A percentile compares a stretch with the other conserved stretches of the same genome.
Evolutionary conservation across 352 stramenopile species (phyloP).

Genomic region (Globisporangium nagaii): DNA sequence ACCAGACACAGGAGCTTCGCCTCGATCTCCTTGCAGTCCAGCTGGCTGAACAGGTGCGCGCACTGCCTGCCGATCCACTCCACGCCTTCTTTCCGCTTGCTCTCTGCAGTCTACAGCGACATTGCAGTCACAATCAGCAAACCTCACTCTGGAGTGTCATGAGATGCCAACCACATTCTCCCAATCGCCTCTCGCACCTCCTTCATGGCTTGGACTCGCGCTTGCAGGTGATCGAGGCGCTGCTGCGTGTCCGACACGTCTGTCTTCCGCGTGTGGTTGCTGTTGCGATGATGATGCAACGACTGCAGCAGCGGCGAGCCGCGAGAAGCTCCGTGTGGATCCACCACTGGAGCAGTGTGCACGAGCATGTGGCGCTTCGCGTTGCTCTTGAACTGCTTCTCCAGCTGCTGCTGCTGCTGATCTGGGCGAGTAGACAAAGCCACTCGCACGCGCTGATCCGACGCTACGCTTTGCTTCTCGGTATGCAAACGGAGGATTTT

Average conservation of each 20-base stretch:
- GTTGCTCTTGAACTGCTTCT: conserved; percentile 29
- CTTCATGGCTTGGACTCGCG: conserved; percentile 13
- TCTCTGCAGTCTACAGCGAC: conserved; percentile 23
- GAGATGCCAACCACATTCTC: not conserved
- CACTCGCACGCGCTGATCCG: not conserved
- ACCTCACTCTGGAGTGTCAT: no score
- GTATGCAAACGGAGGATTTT: conserved; percentile 18
- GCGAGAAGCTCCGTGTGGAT: not conserved
- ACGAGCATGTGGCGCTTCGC: conserved; percentile 28
- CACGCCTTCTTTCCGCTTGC: conserved; percentile 37
- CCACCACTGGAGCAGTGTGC: conserved; percentile 22
- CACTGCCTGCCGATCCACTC: conserved; percentile 53
- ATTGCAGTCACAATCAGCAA: not conserved
- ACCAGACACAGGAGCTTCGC: conserved; percentile 31
- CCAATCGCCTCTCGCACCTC: conserved; percentile 10
- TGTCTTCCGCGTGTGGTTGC: conserved; percentile 7
- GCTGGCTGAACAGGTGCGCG: conserved; percentile 50
- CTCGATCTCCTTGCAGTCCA: conserved; percentile 53
- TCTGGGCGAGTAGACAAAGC: not conserved
- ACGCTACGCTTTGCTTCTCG: not conserved
- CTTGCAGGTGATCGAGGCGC: conserved; percentile 23
- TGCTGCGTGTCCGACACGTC: conserved; percentile 15
- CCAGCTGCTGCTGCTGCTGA: not conserved
- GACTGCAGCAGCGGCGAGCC: not conserved
- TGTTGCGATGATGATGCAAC: not conserved